phyloP scores from a whole-genome alignment of 495 filamentous ascomycete genomes.

The Penicillium riverlandense region DNA sequence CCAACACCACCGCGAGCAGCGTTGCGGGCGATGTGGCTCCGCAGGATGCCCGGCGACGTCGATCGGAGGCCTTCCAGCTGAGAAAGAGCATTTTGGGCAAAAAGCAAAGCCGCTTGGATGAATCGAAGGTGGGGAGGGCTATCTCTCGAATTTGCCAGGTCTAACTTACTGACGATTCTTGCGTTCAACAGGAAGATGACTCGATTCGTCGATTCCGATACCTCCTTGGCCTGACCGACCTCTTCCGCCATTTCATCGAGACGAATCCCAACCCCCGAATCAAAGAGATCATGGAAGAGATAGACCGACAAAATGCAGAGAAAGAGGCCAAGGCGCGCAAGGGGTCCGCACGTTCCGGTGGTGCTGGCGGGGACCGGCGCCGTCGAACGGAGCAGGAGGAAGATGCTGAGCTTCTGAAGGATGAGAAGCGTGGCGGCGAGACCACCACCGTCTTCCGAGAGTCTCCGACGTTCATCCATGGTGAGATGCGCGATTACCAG shows the following conservation, averaged over 20 bases:
- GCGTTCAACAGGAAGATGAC: constrained; percentile 71
- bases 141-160: background rate
- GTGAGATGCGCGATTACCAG: constrained; percentile 91
- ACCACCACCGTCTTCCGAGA: constrained; percentile 88
- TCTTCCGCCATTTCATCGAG: constrained; percentile 99
- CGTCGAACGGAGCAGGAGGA: constrained; percentile 95
- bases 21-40: constrained; percentile 61
- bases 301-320: constrained; percentile 85
- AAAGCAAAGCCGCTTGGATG: constrained; percentile 84
- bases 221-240: constrained; percentile 88
- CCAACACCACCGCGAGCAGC: constrained; percentile 85
- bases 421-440: constrained; percentile 80
- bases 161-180: background rate
- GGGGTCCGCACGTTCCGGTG: constrained; percentile 68
- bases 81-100: constrained; percentile 88
- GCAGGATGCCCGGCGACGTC: constrained; percentile 73
- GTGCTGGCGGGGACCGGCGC: constrained; percentile 71
- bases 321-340: constrained; percentile 60
- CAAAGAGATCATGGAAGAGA: constrained; percentile 85
- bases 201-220: constrained; percentile 93
- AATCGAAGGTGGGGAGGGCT: constrained; percentile 66
- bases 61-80: constrained; percentile 77
- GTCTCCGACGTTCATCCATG: constrained; percentile 81
- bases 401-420: constrained; percentile 88
- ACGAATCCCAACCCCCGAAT: constrained; percentile 89